A percentile compares a stretch with the other conserved stretches of the same genome.
These are phyloP conservation scores for Kazachstania taianensis DNA, from an alignment of 805 yeast genomes.

Conservation along the genomic window DNA sequence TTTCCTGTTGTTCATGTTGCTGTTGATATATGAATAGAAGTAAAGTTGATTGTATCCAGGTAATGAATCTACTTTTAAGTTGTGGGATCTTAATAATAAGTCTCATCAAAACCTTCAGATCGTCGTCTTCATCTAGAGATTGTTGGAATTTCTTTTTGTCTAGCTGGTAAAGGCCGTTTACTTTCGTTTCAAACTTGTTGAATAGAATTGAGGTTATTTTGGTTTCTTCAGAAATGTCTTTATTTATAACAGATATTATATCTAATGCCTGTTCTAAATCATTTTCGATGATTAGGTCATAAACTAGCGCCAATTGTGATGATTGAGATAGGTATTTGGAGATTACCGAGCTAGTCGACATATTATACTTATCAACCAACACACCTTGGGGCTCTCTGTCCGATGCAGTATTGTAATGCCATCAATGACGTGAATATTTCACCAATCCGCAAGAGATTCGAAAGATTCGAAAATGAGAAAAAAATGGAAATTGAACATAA, in stretches of 20 bases:
- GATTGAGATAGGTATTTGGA: constrained; percentile 10
- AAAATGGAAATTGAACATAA: too few relatives aligned
- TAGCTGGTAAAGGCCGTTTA: neutral
- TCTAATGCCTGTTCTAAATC: constrained; percentile 10
- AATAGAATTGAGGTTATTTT: constrained; percentile 3
- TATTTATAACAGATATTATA: constrained; percentile 5
- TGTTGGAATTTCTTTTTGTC: constrained; percentile 1
- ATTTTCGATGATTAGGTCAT: constrained; percentile 8
- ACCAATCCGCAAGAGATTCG: too few relatives aligned
- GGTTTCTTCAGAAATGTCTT: constrained; percentile 5
- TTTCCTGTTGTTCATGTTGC: constrained; percentile 2
- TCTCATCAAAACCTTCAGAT: constrained; percentile 4
- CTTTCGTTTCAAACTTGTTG: neutral
- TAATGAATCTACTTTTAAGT: constrained; percentile 8
- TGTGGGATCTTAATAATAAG: constrained; percentile 7
- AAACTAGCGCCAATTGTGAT: constrained; percentile 7
- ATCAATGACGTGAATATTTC: too few relatives aligned
- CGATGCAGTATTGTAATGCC: too few relatives aligned
- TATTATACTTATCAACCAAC: too few relatives aligned
- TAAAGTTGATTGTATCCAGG: constrained; percentile 8
- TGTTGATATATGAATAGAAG: constrained; percentile 4
- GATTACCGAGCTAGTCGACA: constrained; percentile 2
- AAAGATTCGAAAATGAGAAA: too few relatives aligned
- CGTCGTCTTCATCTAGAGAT: constrained; percentile 3
- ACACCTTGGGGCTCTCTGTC: too few relatives aligned